Base-by-base conservation (phyloP, 306 rosid genomes). In the Arachis hypogaea region DNA sequence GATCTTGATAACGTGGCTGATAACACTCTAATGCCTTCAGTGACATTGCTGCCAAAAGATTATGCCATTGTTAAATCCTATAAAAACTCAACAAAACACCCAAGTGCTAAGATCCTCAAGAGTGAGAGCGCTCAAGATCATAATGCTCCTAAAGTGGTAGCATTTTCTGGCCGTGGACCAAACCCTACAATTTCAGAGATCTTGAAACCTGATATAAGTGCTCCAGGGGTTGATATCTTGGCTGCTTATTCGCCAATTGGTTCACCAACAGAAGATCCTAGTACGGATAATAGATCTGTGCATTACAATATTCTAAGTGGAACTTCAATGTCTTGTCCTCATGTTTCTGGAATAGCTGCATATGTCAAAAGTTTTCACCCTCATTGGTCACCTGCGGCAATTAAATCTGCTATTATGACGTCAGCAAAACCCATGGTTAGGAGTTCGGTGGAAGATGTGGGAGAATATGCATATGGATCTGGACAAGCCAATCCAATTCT, bases 241-340 rank as follows among this genome's bases (percentile, higher is more conserved):
- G 76, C 59, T 5, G 59, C 76, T 14, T 72, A 0, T 10, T 59
- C 68, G 9, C 59, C 67, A 5, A 1, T 4, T 8, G 16, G 4
- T 0, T 0, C 66, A 58, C 58, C 36, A 3, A 44, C 76, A 4
- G 1, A 0, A 6, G 11, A 1, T 11, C 1, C 1, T 0, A 22
- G 28, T 22, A 0, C 4, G 2, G 75, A 70, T 12, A 43, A 45
- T 0, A 46, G 68, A 59, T 5, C 1, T 4, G 40, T 46, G 0
- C 30, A 33, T 14, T 72, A 45, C 44, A 59, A 3, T 33, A 47
- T 72, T 45, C 3, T 8, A 0, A 44, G 47, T 12, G 59, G 59
- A 59, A 71, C 59, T 0, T 72, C 77, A 0, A 72, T 72, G 77
- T 6, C 77, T 11, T 72, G 77, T 10, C 77, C 69, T 0, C 69